phyloP scores from a whole-genome alignment of 208 protist genomes.

The Leishmania gerbilli region DNA sequence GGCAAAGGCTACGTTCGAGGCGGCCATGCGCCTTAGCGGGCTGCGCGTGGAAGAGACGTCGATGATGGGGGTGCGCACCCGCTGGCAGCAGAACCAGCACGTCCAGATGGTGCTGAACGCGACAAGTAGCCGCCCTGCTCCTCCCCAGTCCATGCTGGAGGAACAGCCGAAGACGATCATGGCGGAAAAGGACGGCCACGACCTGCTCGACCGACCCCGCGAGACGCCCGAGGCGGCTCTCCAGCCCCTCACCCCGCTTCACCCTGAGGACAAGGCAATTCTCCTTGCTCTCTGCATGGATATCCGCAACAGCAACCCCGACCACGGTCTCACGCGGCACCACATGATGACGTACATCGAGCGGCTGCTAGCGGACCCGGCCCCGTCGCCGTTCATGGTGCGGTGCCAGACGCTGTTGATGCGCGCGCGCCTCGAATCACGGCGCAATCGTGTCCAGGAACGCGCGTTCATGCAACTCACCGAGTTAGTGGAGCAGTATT shows the following conservation, averaged over 20 bases:
- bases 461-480: slow-evolving; percentile 90
- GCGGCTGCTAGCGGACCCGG: slow-evolving; percentile 78
- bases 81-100: slow-evolving; percentile 88
- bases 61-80: slow-evolving; percentile 90
- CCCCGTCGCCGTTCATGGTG: slow-evolving; percentile 73
- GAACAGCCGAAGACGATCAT: slow-evolving; percentile 60
- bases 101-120: slow-evolving; percentile 88
- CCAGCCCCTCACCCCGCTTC: slow-evolving; percentile 51
- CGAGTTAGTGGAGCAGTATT: slow-evolving; percentile 88
- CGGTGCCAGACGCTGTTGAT: slow-evolving; percentile 76
- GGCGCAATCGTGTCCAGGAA: slow-evolving; percentile 80
- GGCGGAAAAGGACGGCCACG: slow-evolving; percentile 82
- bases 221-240: slow-evolving; percentile 46
- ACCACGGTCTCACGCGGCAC: slow-evolving; percentile 87
- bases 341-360: slow-evolving; percentile 92
- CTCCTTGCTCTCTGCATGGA: slow-evolving; percentile 86
- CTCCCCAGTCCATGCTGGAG: slow-evolving; percentile 27
- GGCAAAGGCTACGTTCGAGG: slow-evolving; percentile 65
- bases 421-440: slow-evolving; percentile 73
- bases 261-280: slow-evolving; percentile 87
- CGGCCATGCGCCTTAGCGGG: slow-evolving; percentile 62
- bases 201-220: slow-evolving; percentile 80
- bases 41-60: slow-evolving; percentile 74
- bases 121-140: slow-evolving; percentile 36
- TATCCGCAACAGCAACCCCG: slow-evolving; percentile 88